Percentiles rank a stretch among this genome's conserved stretches.
Conservation (phyloP, 2,329 filamentous ascomycete genomes). For the Cercospora canescens region DNA sequence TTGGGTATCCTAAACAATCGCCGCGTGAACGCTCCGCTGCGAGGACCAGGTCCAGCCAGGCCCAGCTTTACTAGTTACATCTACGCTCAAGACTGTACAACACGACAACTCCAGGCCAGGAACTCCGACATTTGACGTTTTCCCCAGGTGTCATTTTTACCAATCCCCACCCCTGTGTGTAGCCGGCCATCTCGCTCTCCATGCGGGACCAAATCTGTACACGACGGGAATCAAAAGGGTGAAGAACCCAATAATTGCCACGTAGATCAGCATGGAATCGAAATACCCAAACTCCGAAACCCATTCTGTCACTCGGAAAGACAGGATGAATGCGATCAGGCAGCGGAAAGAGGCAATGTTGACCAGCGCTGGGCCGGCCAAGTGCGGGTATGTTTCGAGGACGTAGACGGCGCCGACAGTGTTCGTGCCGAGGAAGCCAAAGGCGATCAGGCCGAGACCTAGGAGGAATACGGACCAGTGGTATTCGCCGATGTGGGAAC, state of each 20-base stretch:
- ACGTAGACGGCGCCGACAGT: slow-evolving; percentile 36
- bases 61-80: neutral
- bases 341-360: slow-evolving; percentile 36
- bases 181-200: slow-evolving; percentile 27
- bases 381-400: slow-evolving; percentile 35
- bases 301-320: slow-evolving; percentile 32
- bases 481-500: slow-evolving; percentile 24
- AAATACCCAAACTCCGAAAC: slow-evolving; percentile 31
- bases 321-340: slow-evolving; percentile 33
- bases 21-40: neutral
- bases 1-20: neutral
- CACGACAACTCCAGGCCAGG: neutral
- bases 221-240: slow-evolving; percentile 30
- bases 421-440: slow-evolving; percentile 34
- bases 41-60: neutral
- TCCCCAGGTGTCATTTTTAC: neutral
- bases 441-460: slow-evolving; percentile 32
- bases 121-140: neutral
- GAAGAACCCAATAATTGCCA: slow-evolving; percentile 30
- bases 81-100: neutral
- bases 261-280: slow-evolving; percentile 32
- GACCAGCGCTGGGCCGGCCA: slow-evolving; percentile 34
- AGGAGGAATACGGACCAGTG: slow-evolving; percentile 31
- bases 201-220: slow-evolving; percentile 26
- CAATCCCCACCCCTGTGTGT: slow-evolving; percentile 13